Base-by-base conservation (phyloP, 768 basidiomycete genomes). In the Leucocoprinus sp. region DNA sequence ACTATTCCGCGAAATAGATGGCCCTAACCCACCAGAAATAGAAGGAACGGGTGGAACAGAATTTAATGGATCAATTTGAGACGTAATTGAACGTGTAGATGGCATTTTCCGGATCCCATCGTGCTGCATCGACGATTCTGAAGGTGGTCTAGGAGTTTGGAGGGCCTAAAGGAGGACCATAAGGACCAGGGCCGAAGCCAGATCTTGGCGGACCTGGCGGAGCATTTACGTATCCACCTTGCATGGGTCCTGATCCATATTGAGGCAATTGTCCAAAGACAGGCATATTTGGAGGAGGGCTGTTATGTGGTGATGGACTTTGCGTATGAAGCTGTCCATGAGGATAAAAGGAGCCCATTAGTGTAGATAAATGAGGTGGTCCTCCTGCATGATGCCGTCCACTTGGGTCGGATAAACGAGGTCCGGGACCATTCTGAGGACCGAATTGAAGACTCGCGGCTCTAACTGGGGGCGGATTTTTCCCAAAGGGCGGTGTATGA, bases 61-160 rank as follows among this genome's bases (percentile, higher is more conserved):
- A 24, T 50, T 53, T 22, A 56, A 53, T 21, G 57, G 60, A 34
- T 70, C 70, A 45, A 66, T 58, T 47, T 74, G 72, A 34, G 73
- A 70, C 18, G 62, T 67, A 22, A 87, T 67, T 11, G 80, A 84
- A 17, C 73, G 74, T 18, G 74, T 64, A 9, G 85, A 85, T 17
- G 70, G 60, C 8, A 74, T 74, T 57, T 81, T 82, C 37, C 63
- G 65, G n/a, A 70, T 50, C 21, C 53, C 60, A 27, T 55, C 54
- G 15, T 42, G 24, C 17, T 58, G 62, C 45, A 64, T 61, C 9
- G 59, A 52, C 8, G 72, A 70, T 49, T 77, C 78, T n/a, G 70
- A 72, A 5, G 73, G 71, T 4, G 73, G 72, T 19, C 72, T 65
- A n/a, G 60, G 61, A 42, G 66, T 66, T 26, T 60, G n/a, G 56